Conservation (phyloP, 257 asterid species). For the Plantago major region DNA sequence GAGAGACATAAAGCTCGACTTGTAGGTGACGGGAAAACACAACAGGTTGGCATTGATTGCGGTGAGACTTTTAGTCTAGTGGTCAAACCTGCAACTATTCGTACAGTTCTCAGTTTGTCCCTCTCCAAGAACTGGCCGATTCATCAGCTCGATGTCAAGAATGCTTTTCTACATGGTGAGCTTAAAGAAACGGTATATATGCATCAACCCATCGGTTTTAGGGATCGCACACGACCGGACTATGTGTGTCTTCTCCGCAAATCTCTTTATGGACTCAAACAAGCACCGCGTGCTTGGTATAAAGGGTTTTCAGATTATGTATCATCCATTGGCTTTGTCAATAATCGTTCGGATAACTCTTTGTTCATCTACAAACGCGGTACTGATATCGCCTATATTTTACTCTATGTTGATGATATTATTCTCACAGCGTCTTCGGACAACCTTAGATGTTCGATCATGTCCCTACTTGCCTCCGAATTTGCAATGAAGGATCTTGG, state of each 20-base stretch:
- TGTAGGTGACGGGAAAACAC: background rate
- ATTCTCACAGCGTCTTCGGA: too few species aligned
- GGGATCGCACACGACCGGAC: too few species aligned
- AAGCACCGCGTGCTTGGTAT: background rate
- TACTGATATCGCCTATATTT: too few species aligned
- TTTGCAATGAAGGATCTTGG: too few species aligned
- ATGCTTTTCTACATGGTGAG: background rate
- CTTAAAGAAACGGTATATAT: background rate
- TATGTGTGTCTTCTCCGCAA: too few species aligned
- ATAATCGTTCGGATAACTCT: background rate
- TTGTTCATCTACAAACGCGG: too few species aligned
- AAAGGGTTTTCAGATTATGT: background rate
- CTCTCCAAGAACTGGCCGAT: too few species aligned
- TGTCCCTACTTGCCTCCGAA: too few species aligned
- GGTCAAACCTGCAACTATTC: background rate
- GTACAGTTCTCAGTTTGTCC: too few species aligned
- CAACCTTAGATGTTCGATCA: too few species aligned
- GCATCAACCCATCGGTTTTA: background rate
- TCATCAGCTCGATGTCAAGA: background rate
- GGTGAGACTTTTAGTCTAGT: background rate
- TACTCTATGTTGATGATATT: too few species aligned
- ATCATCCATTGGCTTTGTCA: background rate
- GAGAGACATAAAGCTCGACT: background rate
- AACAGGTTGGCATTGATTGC: background rate
- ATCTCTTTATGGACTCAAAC: too few species aligned